Conservation (phyloP, 2,329 filamentous ascomycete species). For the Fusarium beomiforme region DNA sequence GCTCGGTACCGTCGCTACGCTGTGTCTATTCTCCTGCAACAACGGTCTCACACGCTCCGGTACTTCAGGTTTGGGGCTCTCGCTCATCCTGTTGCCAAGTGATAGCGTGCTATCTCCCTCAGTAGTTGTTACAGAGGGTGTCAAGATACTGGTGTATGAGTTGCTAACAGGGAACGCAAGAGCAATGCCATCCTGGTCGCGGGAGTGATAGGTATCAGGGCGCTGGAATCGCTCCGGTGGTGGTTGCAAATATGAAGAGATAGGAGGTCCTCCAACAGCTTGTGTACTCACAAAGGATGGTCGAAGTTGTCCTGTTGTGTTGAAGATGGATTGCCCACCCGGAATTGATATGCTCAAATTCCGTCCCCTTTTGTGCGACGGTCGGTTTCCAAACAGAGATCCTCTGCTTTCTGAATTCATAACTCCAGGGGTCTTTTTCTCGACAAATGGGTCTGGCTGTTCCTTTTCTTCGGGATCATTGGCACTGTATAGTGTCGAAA, state of each 20-base stretch:
- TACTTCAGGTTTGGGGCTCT: constrained; percentile 20
- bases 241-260: constrained; percentile 32
- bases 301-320: constrained; percentile 27
- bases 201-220: constrained; percentile 16
- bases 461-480: constrained; percentile 57
- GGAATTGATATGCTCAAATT: constrained; percentile 36
- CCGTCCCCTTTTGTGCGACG: constrained; percentile 28
- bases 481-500: constrained; percentile 67
- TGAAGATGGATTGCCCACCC: constrained; percentile 9
- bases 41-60: constrained; percentile 9
- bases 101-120: constrained; percentile 30
- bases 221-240: constrained; percentile 25
- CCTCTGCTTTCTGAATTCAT: constrained; percentile 17
- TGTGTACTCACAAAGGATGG: constrained; percentile 40
- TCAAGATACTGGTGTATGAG: constrained; percentile 41
- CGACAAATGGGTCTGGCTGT: constrained; percentile 48
- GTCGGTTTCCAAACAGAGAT: constrained; percentile 31
- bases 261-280: constrained; percentile 31
- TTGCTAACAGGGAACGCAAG: constrained; percentile 37
- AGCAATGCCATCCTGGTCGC: constrained; percentile 25
- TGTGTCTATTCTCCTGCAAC: constrained; percentile 23
- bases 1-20: constrained; percentile 16
- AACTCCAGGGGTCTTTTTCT: constrained; percentile 6
- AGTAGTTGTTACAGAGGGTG: constrained; percentile 39
- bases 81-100: background rate